Evolutionary conservation across 1,284 basidiomycete genomes (phyloP).

Genomic region (Earliella scabrosa): DNA sequence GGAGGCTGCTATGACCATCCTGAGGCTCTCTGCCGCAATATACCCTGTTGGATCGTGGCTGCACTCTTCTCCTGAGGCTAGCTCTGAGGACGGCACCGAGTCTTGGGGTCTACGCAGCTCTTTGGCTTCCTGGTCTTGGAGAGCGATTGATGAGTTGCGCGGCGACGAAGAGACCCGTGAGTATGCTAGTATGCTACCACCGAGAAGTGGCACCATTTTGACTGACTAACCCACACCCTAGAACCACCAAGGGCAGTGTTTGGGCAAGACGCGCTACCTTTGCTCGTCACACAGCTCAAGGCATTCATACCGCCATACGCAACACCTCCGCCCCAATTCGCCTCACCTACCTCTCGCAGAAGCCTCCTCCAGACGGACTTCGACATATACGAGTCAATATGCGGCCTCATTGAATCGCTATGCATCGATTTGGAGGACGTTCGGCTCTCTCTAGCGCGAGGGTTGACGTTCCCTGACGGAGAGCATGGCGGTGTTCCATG

Average conservation of each 20-base stretch:
- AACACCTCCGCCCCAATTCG: conserved; percentile 44
- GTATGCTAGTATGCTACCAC: no score
- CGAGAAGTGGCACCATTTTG: background rate
- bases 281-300: conserved; percentile 60
- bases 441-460: conserved; percentile 71
- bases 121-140: conserved; percentile 78
- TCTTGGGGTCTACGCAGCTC: conserved; percentile 68
- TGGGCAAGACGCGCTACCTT: conserved; percentile 62
- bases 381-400: conserved; percentile 72
- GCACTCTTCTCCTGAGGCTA: conserved; percentile 18
- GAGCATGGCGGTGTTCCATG: conserved; percentile 64
- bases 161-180: conserved; percentile 32
- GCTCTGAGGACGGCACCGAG: conserved; percentile 45
- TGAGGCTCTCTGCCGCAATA: conserved; percentile 69
- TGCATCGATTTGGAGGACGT: conserved; percentile 77
- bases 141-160: conserved; percentile 49
- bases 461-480: conserved; percentile 54
- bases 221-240: background rate
- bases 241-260: conserved; percentile 57
- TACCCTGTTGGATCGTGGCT: conserved; percentile 74
- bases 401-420: conserved; percentile 76
- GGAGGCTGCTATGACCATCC: conserved; percentile 67
- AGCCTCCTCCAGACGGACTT: conserved; percentile 69
- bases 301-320: conserved; percentile 60
- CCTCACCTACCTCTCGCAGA: conserved; percentile 47